Conservation (phyloP, 2,329 filamentous ascomycete genomes). For the Fusarium buharicum region DNA sequence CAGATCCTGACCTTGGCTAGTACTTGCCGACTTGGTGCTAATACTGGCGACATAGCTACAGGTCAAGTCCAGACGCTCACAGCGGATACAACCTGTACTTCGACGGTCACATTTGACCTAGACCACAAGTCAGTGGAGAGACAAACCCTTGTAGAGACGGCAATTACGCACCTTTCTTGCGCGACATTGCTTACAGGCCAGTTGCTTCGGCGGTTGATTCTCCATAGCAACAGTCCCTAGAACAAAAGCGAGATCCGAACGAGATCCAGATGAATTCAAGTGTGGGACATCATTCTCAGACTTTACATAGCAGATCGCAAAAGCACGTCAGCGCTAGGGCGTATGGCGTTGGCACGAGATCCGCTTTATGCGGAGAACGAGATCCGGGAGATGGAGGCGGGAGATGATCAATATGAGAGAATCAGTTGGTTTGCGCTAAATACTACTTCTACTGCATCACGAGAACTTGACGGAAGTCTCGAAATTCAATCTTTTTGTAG, state of each 20-base stretch:
- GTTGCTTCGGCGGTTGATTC: slow-evolving; percentile 9
- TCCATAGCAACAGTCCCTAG: too few species aligned
- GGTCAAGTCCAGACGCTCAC: slow-evolving; percentile 25
- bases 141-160: background rate
- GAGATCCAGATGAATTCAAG: background rate
- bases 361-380: slow-evolving; percentile 19
- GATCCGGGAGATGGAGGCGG: slow-evolving; percentile 24
- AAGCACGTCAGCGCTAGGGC: slow-evolving; percentile 23
- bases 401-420: background rate
- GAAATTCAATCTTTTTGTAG: background rate
- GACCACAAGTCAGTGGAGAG: slow-evolving; percentile 18
- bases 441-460: background rate
- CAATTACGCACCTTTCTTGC: slow-evolving; percentile 40
- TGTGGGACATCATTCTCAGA: background rate
- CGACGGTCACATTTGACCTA: slow-evolving; percentile 45
- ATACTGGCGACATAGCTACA: slow-evolving; percentile 24
- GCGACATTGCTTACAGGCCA: slow-evolving; percentile 41
- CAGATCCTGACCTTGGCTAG: slow-evolving; percentile 9
- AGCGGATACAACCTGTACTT: slow-evolving; percentile 28
- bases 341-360: slow-evolving; percentile 27
- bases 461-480: background rate
- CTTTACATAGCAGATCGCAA: slow-evolving; percentile 1
- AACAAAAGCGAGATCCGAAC: slow-evolving; percentile 30
- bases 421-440: background rate
- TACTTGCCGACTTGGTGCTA: too few species aligned